Evolutionary conservation across 805 yeast genomes (phyloP).

Genomic region (Torulaspora franciscae): DNA sequence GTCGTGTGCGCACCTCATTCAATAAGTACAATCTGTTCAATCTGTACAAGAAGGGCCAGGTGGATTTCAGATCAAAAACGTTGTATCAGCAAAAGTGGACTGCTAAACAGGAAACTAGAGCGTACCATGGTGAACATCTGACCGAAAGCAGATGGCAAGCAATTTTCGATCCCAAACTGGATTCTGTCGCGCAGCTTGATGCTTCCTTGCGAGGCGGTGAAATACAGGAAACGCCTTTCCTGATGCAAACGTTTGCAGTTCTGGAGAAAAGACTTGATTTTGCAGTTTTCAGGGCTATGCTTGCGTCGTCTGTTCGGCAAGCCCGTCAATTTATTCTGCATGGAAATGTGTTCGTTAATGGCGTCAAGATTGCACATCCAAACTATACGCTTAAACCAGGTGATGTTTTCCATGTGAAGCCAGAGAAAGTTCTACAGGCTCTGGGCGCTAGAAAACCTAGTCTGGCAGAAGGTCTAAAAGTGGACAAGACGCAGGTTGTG

Average conservation of each 20-base stretch:
- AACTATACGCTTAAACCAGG: constrained; percentile 75
- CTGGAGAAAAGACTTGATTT: constrained; percentile 85
- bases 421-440: constrained; percentile 79
- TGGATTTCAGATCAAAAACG: constrained; percentile 55
- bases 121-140: constrained; percentile 91
- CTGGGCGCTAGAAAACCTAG: constrained; percentile 83
- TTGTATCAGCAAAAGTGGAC: constrained; percentile 88
- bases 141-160: constrained; percentile 79
- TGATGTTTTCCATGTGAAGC: constrained; percentile 79
- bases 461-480: constrained; percentile 56
- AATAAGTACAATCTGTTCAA: constrained; percentile 90
- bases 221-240: constrained; percentile 66
- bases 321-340: constrained; percentile 82
- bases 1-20: constrained; percentile 82
- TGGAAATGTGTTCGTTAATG: constrained; percentile 84
- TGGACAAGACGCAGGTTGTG: constrained; percentile 66
- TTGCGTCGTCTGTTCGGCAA: constrained; percentile 89
- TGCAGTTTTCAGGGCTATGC: constrained; percentile 86
- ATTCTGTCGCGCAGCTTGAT: constrained; percentile 85
- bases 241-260: constrained; percentile 82
- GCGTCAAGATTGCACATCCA: constrained; percentile 71
- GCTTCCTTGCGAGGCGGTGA: constrained; percentile 61
- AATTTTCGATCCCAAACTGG: constrained; percentile 60
- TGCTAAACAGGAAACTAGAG: constrained; percentile 86
- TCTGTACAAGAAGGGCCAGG: constrained; percentile 64